These are phyloP conservation scores for Boletus eberwhitei DNA, from an alignment of 768 basidiomycete species.

Conservation along the genomic window DNA sequence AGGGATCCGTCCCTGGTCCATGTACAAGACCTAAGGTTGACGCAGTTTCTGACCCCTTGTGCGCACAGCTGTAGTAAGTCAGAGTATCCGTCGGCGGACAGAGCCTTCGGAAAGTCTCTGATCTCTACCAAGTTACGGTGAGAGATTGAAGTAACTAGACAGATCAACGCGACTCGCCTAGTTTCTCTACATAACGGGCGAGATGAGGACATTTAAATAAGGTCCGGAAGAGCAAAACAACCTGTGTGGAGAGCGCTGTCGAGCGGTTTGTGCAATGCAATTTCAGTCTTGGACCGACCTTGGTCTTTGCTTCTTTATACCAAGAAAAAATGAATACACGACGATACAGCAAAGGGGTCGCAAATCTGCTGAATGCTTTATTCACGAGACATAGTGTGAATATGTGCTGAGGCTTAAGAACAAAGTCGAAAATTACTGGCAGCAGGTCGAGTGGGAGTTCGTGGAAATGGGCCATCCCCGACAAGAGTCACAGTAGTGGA, in stretches of 20 bases:
- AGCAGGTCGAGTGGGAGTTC: constrained; percentile 69
- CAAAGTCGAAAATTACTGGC: constrained; percentile 48
- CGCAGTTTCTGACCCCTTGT: constrained; percentile 56
- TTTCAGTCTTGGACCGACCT: constrained; percentile 36
- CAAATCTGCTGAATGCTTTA: constrained; percentile 50
- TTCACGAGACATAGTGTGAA: constrained; percentile 54
- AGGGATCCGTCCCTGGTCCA: constrained; percentile 84
- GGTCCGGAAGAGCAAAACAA: constrained; percentile 58
- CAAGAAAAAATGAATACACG: constrained; percentile 63
- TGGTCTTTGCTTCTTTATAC: constrained; percentile 63
- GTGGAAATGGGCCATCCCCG: constrained; percentile 40
- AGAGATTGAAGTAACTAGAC: background rate
- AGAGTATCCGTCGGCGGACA: constrained; percentile 30
- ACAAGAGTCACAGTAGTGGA: no score
- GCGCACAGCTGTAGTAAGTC: constrained; percentile 40
- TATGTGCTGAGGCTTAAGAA: constrained; percentile 53
- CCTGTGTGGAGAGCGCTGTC: constrained; percentile 36
- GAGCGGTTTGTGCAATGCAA: background rate
- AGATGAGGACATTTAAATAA: constrained; percentile 53
- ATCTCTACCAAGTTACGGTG: constrained; percentile 46
- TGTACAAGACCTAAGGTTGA: constrained; percentile 57
- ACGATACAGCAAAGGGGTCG: constrained; percentile 52
- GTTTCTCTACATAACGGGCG: constrained; percentile 51
- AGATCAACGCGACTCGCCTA: constrained; percentile 44
- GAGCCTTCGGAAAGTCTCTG: constrained; percentile 65